These are phyloP conservation scores for Tuber brumale DNA, from an alignment of 495 filamentous ascomycete species.

Conservation along the genomic window DNA sequence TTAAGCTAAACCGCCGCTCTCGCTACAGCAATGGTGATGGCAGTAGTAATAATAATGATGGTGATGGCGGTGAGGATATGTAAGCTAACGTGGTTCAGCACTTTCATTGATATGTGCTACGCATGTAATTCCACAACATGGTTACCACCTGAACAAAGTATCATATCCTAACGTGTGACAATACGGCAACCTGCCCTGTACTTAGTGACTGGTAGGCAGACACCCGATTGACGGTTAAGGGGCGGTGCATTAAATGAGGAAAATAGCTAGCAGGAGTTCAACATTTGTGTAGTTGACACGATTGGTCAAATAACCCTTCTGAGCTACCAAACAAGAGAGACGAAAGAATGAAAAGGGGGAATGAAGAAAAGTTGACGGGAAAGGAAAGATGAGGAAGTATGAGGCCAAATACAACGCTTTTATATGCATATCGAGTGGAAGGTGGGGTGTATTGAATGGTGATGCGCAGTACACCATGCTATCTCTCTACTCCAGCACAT, in stretches of 20 bases:
- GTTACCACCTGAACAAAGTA: background rate
- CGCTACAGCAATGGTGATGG: background rate
- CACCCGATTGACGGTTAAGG: background rate
- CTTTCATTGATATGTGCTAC: background rate
- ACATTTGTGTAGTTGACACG: background rate
- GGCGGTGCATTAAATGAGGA: background rate
- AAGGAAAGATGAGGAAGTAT: slow-evolving; percentile 7
- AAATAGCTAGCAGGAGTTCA: background rate
- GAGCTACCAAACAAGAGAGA: background rate
- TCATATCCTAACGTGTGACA: background rate
- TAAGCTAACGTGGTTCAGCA: background rate
- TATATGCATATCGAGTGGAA: background rate
- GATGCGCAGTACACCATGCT: background rate
- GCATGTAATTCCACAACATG: background rate
- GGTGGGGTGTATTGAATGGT: background rate
- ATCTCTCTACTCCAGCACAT: background rate
- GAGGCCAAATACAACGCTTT: background rate
- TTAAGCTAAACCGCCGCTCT: too few relatives aligned
- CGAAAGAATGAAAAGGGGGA: background rate
- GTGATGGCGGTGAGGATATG: background rate
- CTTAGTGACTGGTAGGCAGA: background rate
- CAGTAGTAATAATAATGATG: background rate
- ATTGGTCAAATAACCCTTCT: background rate
- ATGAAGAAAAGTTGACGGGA: slow-evolving; percentile 1
- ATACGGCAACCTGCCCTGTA: background rate